Evolutionary conservation across 2,329 filamentous ascomycete species (phyloP).

Genomic region (Nannizzia gypsea): DNA sequence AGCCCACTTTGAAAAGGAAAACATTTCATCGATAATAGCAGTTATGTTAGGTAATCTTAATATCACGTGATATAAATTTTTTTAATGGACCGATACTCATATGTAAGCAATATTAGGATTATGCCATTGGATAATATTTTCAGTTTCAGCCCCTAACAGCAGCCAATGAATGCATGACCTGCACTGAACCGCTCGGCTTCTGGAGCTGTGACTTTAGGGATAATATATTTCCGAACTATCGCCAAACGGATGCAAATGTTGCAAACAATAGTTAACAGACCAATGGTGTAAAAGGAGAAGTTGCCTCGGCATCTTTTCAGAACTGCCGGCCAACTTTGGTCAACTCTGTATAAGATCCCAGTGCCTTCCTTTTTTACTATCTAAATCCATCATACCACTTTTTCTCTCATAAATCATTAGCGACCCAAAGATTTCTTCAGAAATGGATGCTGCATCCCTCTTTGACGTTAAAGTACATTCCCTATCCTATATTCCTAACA

Average conservation of each 20-base stretch:
- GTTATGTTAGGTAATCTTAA: neutral
- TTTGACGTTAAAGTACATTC: constrained; percentile 48
- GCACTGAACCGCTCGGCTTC: too few species aligned
- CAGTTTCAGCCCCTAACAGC: too few species aligned
- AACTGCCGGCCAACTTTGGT: neutral
- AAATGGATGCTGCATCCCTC: constrained; percentile 45
- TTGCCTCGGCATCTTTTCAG: neutral
- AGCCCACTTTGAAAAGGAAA: neutral
- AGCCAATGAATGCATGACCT: too few species aligned
- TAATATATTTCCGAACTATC: neutral
- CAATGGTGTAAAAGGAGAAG: neutral
- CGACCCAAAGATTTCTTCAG: neutral
- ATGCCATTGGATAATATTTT: too few species aligned
- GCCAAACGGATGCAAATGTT: too few species aligned
- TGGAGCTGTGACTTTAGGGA: neutral
- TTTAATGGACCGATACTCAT: too few species aligned
- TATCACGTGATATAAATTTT: neutral
- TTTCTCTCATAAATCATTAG: neutral
- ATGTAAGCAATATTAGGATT: too few species aligned
- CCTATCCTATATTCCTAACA: constrained; percentile 28
- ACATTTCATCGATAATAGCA: neutral
- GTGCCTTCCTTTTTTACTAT: neutral
- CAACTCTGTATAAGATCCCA: too few species aligned
- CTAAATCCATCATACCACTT: neutral
- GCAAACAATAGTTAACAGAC: too few species aligned